Conservation (phyloP, 768 basidiomycete genomes). For the Amanita molliuscula region DNA sequence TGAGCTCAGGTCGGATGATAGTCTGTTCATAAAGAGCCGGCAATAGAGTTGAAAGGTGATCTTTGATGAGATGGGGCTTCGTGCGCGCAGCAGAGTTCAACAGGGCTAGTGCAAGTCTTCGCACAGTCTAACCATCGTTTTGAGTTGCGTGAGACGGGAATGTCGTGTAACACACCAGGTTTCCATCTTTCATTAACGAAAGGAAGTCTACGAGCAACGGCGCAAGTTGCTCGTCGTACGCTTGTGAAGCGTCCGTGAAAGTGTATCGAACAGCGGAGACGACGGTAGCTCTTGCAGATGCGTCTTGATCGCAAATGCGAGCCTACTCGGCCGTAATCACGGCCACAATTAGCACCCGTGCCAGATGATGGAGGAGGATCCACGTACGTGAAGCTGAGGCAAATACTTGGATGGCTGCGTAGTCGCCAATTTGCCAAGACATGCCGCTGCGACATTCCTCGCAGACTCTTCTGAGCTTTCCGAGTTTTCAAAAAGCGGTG, state of each 20-base stretch:
- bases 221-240: constrained; percentile 86
- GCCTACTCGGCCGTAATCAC: constrained; percentile 25
- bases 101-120: constrained; percentile 80
- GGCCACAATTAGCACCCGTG: background rate
- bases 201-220: constrained; percentile 87
- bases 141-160: background rate
- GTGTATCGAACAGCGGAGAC: constrained; percentile 91
- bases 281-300: constrained; percentile 76
- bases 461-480: constrained; percentile 86
- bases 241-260: constrained; percentile 75
- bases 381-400: constrained; percentile 78
- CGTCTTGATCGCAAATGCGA: constrained; percentile 56
- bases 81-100: constrained; percentile 93
- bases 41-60: constrained; percentile 66
- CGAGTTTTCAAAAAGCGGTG: constrained; percentile 85
- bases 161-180: constrained; percentile 49
- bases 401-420: constrained; percentile 87
- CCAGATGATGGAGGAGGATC: background rate
- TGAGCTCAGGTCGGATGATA: constrained; percentile 61
- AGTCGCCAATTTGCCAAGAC: constrained; percentile 90
- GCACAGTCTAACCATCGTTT: constrained; percentile 54
- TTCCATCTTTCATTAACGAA: constrained; percentile 78
- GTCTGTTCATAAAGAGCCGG: constrained; percentile 87
- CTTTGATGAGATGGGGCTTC: constrained; percentile 85
- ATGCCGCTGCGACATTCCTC: constrained; percentile 91